Conservation (phyloP, 1,284 basidiomycete genomes). For the Rhizoctonia solani region DNA sequence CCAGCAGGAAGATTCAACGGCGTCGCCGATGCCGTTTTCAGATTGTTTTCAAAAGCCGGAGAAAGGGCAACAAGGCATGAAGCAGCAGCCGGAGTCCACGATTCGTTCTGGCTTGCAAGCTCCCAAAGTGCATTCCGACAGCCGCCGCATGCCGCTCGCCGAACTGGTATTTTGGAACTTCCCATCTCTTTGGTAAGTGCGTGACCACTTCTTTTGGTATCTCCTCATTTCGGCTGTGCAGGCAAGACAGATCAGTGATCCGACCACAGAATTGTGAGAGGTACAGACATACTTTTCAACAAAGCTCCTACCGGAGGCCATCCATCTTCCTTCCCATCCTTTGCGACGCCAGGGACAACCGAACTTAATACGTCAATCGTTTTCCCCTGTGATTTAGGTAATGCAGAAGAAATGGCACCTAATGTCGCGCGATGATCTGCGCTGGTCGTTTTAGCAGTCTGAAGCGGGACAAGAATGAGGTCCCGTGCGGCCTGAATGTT, state of each 20-base stretch:
- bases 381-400: conserved; percentile 51
- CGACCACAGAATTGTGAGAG: background rate
- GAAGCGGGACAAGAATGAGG: conserved; percentile 74
- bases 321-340: conserved; percentile 65
- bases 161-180: conserved; percentile 54
- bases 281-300: conserved; percentile 46
- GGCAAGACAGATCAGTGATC: background rate
- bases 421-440: conserved; percentile 84
- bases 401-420: conserved; percentile 77
- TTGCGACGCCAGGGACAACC: conserved; percentile 10
- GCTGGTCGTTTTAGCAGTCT: conserved; percentile 80
- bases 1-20: conserved; percentile 63
- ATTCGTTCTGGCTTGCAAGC: too few species aligned
- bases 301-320: conserved; percentile 47
- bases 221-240: conserved; percentile 13
- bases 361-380: conserved; percentile 54
- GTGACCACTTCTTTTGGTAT: conserved; percentile 17
- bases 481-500: conserved; percentile 55
- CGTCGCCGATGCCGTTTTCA: conserved; percentile 68
- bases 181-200: conserved; percentile 44
- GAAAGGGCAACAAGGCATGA: conserved; percentile 49
- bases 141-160: conserved; percentile 58
- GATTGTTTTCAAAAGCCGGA: conserved; percentile 65
- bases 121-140: conserved; percentile 57
- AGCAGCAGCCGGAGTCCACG: conserved; percentile 44